A percentile compares a stretch with the other conserved stretches of the same genome.
Evolutionary conservation across 495 filamentous ascomycete genomes (phyloP).

Genomic region (Thermothielavioides terrestris): DNA sequence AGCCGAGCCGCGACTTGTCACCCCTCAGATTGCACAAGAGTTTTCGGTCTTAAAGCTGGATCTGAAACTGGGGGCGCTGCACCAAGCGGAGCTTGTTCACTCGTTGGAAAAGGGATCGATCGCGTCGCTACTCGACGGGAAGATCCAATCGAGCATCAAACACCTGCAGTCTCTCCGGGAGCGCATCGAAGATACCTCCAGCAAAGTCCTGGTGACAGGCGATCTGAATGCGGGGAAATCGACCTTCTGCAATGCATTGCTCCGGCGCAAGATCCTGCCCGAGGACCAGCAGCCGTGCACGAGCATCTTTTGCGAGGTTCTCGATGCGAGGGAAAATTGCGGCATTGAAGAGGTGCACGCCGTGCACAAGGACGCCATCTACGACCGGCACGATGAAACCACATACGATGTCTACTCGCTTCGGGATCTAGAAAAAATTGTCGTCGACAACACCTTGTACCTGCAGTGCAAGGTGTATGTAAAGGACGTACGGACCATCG

Average conservation of each 20-base stretch:
- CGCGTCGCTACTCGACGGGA: constrained; percentile 82
- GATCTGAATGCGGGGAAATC: constrained; percentile 97
- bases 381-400: constrained; percentile 84
- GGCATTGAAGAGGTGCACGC: constrained; percentile 93
- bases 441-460: constrained; percentile 76
- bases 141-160: constrained; percentile 85
- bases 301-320: constrained; percentile 94
- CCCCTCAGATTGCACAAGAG: constrained; percentile 87
- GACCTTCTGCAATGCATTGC: constrained; percentile 92
- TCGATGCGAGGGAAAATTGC: constrained; percentile 83
- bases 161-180: constrained; percentile 81
- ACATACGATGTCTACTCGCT: constrained; percentile 83
- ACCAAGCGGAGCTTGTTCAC: constrained; percentile 87
- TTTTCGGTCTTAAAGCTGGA: constrained; percentile 94
- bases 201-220: constrained; percentile 95
- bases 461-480: constrained; percentile 96
- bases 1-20: constrained; percentile 67
- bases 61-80: constrained; percentile 75
- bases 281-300: constrained; percentile 99
- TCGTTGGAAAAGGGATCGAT: constrained; percentile 90
- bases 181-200: constrained; percentile 92
- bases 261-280: constrained; percentile 85
- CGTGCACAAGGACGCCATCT: constrained; percentile 67
- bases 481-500: constrained; percentile 79
- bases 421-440: constrained; percentile 73